Conservation (phyloP, 2,329 filamentous ascomycete genomes). For the Fusarium miscanthi region DNA sequence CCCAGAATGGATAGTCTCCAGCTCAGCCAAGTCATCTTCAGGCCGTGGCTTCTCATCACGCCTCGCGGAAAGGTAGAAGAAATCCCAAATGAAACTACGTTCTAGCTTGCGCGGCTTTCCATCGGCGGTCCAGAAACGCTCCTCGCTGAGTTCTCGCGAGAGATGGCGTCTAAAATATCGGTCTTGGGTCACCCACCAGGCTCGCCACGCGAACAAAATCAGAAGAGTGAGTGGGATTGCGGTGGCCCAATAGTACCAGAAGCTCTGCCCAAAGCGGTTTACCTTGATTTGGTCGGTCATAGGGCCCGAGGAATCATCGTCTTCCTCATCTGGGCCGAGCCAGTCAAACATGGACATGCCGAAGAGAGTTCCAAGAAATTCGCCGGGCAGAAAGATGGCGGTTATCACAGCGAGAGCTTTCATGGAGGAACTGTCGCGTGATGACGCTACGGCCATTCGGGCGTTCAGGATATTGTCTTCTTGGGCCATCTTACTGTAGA, state of each 20-base stretch:
- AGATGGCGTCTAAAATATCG: constrained; percentile 59
- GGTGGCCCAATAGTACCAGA: constrained; percentile 61
- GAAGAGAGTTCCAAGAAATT: constrained; percentile 59
- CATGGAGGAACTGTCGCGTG: constrained; percentile 59
- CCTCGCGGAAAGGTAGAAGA: constrained; percentile 55
- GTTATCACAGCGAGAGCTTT: constrained; percentile 61
- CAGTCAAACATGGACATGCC: constrained; percentile 62
- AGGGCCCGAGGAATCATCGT: neutral
- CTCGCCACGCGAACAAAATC: constrained; percentile 57
- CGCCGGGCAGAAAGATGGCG: constrained; percentile 60
- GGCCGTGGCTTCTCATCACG: constrained; percentile 45
- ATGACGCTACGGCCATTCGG: constrained; percentile 54
- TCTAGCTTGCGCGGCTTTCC: constrained; percentile 56
- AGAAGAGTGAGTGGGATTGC: constrained; percentile 56
- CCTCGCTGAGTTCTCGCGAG: constrained; percentile 59
- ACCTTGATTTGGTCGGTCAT: constrained; percentile 20
- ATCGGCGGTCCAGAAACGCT: constrained; percentile 60
- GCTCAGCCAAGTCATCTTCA: constrained; percentile 28
- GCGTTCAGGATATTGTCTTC: constrained; percentile 60
- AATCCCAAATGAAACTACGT: constrained; percentile 57
- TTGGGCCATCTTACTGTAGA: constrained; percentile 62
- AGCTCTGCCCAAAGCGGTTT: constrained; percentile 52
- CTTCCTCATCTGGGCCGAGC: constrained; percentile 52
- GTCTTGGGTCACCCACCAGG: constrained; percentile 61
- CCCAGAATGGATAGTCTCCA: constrained; percentile 35